These are phyloP conservation scores for Monosporascus ibericus DNA, from an alignment of 2,329 filamentous ascomycete species.

Conservation along the genomic window DNA sequence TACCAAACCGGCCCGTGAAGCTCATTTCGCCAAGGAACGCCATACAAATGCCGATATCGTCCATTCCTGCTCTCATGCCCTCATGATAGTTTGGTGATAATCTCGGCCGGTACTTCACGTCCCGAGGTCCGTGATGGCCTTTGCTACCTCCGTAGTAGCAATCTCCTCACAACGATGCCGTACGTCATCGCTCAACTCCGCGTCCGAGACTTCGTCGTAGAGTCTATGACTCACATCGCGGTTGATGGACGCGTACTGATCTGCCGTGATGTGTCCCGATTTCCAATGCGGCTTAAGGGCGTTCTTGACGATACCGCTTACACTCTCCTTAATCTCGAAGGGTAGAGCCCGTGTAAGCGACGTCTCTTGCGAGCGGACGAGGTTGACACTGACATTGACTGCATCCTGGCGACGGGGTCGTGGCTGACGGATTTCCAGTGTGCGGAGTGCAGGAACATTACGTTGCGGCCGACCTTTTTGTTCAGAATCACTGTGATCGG, in stretches of 20 bases:
- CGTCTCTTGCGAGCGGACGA: slow-evolving; percentile 50
- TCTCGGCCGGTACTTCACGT: slow-evolving; percentile 10
- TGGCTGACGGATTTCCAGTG: slow-evolving; percentile 46
- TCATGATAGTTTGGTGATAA: slow-evolving; percentile 2
- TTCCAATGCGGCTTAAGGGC: slow-evolving; percentile 80
- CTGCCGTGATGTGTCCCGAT: slow-evolving; percentile 71
- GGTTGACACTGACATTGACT: slow-evolving; percentile 29
- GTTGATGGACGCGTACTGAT: slow-evolving; percentile 91
- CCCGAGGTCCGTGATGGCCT: slow-evolving; percentile 56
- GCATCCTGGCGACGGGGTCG: slow-evolving; percentile 42
- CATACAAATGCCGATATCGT: slow-evolving; percentile 7
- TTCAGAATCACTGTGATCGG: slow-evolving; percentile 42
- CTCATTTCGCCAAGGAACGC: neutral
- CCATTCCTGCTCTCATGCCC: slow-evolving; percentile 4
- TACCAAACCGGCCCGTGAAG: neutral
- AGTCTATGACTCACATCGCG: slow-evolving; percentile 81
- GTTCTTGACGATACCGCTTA: slow-evolving; percentile 80
- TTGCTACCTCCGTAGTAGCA: slow-evolving; percentile 72
- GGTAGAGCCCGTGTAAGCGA: slow-evolving; percentile 69
- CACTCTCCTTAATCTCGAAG: slow-evolving; percentile 77
- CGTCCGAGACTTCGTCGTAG: slow-evolving; percentile 62
- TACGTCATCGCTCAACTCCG: slow-evolving; percentile 57
- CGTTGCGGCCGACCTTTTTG: slow-evolving; percentile 27
- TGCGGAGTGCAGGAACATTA: slow-evolving; percentile 22
- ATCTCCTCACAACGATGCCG: slow-evolving; percentile 68